Base-by-base conservation (phyloP, 108 stramenopile species). In the Chaetoceros tenuissimus region DNA sequence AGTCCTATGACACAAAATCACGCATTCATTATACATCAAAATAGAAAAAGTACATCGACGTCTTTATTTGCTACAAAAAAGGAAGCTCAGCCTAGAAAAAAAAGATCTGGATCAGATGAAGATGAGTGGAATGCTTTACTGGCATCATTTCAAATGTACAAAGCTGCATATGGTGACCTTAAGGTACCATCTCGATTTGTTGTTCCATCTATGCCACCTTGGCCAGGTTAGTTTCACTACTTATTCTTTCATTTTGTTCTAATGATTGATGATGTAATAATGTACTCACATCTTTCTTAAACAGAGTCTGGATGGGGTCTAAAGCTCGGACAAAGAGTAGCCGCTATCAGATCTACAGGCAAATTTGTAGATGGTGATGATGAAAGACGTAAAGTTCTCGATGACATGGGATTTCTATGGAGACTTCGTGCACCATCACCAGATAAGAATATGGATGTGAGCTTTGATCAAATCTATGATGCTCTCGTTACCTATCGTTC, bases 351-450 rank as follows among this genome's bases (percentile, higher is more conserved):
- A 30, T 74, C 80, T 49, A 85, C 80, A 24, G 87, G 92, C 21
- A 78, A 80, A 55, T 94, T 84, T 67, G 74, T 94, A 18, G 51
- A 72, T 45, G 69, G 72, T 53, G 75, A 82, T 54, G 74, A 79
- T 60, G 46, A 55, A 16, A 71, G 92, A 28, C 71, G 81, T 24
- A 56, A 78, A 55, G 61, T 66, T 18, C 69, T 94, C 53, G 86
- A 94, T 23, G 75, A 85, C 48, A 60, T 89, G 68, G 88, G 88
- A 24, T 94, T 94, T 72, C 59, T 85, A n/a, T 94, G 92, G 92
- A 79, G 74, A 56, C 68, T 81, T 31, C 77, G 87, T 21, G 65
- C 72, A 47, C 64, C 70, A n/a, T 64, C 77, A 40, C 48, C 67
- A 23, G 63, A 62, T 22, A 62, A 64, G 45, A 55, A 49, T 45